Evolutionary conservation across 225 moss, liverwort and hornwort genomes (phyloP), one percentile per base, ranked within the genome.

Genomic region (Takakia lepidozioides): DNA sequence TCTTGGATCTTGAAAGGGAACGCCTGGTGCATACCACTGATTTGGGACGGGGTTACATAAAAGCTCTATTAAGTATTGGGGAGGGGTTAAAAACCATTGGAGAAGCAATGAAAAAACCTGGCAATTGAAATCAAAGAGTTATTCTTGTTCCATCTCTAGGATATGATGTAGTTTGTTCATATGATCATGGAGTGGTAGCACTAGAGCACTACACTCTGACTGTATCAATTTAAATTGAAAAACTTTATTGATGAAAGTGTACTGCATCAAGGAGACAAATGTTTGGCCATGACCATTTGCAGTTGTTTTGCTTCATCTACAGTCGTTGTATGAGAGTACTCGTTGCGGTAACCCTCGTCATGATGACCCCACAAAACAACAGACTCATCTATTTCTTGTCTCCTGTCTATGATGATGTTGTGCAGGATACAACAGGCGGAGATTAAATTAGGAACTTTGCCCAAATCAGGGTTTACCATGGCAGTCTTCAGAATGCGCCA

Each of bases 81-180:
- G 64, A 64, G 25, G 64, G 49, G 10, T 28, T 64, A 51, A 64
- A 64, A 51, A 49, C 3, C 51, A 57, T 64, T 29, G 57, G 64
- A 1, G 57, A 57, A 23, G 26, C 35, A 37, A 16, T 57, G 51
- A 57, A 38, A 26, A 64, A 51, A 36, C n/a, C n/a, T n/a, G n/a
- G n/a, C n/a, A n/a, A n/a, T n/a, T n/a, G n/a, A n/a, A n/a, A n/a
- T n/a, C n/a, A n/a, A n/a, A n/a, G n/a, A n/a, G n/a, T n/a, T n/a
- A n/a, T n/a, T n/a, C n/a, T n/a, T n/a, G n/a, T n/a, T n/a, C n/a
- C n/a, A n/a, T n/a, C n/a, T n/a, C n/a, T n/a, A n/a, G n/a, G n/a
- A n/a, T n/a, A n/a, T n/a, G n/a, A n/a, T n/a, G n/a, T n/a, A n/a
- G n/a, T n/a, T n/a, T n/a, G n/a, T n/a, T n/a, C n/a, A n/a, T n/a